Evolutionary conservation across 2,329 filamentous ascomycete species (phyloP).

Genomic region (Curvularia sp.): DNA sequence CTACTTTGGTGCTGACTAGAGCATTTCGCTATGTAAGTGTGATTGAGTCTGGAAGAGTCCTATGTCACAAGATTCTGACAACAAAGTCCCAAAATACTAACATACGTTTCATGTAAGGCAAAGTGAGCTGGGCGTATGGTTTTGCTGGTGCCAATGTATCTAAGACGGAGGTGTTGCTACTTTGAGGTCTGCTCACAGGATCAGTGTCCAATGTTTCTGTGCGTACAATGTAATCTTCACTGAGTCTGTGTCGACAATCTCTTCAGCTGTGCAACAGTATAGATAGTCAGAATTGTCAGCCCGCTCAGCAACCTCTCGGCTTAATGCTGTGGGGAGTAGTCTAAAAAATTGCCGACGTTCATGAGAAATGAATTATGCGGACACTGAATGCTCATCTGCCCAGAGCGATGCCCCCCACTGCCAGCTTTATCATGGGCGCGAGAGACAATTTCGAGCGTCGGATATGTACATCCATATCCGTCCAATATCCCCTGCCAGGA

Average conservation of each 20-base stretch:
- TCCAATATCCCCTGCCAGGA: neutral
- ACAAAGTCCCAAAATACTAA: neutral
- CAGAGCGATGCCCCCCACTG: neutral
- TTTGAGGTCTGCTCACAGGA: neutral
- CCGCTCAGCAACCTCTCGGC: neutral
- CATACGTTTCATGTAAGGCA: neutral
- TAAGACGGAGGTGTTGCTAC: neutral
- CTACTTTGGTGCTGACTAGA: no score
- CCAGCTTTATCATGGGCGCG: neutral
- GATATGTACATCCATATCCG: neutral
- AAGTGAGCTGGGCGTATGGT: neutral
- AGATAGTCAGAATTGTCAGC: neutral
- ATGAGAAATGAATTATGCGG: neutral
- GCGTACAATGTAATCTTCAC: neutral
- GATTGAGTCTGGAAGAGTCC: neutral
- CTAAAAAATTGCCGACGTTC: neutral
- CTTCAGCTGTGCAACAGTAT: neutral
- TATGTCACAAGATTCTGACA: neutral
- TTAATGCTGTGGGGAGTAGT: neutral
- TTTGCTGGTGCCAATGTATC: neutral
- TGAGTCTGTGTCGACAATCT: neutral
- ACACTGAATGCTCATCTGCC: neutral
- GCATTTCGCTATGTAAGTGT: neutral
- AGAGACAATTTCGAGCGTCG: neutral
- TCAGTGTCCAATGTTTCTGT: neutral